These are phyloP conservation scores for Clarkia xantiana DNA, from an alignment of 345 rosid species.

Conservation along the genomic window DNA sequence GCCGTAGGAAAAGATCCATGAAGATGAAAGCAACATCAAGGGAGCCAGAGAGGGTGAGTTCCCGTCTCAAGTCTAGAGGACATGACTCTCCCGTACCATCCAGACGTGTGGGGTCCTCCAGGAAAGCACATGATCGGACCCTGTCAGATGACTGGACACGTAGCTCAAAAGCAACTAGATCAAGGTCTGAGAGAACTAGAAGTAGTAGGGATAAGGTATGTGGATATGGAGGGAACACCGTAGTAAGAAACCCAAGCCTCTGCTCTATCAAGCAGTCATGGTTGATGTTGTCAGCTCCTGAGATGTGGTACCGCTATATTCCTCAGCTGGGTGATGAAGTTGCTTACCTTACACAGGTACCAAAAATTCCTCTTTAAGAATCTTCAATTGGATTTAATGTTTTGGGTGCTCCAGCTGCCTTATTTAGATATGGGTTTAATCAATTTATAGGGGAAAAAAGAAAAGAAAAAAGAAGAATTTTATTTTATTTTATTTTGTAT, in stretches of 20 bases:
- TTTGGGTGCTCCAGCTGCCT: constrained; percentile 4
- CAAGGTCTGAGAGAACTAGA: constrained; percentile 44
- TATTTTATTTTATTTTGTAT: too few species aligned
- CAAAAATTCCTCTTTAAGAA: neutral
- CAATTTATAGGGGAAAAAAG: neutral
- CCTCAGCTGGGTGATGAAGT: constrained; percentile 92
- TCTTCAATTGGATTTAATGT: too few species aligned
- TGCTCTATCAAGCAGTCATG: constrained; percentile 44
- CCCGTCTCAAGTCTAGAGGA: constrained; percentile 20
- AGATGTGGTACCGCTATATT: constrained; percentile 75
- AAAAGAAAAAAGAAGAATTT: too few species aligned
- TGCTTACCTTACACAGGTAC: constrained; percentile 78
- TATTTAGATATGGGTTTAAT: constrained; percentile 7
- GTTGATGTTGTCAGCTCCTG: constrained; percentile 80
- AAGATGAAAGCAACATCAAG: constrained; percentile 39
- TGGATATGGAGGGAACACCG: constrained; percentile 12
- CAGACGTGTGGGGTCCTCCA: constrained; percentile 20
- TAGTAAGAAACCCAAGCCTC: constrained; percentile 25
- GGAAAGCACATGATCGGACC: constrained; percentile 18
- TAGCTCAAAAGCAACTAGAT: constrained; percentile 37
- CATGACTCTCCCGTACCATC: constrained; percentile 26
- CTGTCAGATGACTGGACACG: constrained; percentile 49
- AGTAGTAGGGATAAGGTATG: constrained; percentile 12
- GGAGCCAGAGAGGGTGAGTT: constrained; percentile 21
- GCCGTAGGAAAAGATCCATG: constrained; percentile 53